Percentiles rank a stretch among this genome's conserved stretches.
Evolutionary conservation across 345 rosid species (phyloP).

Genomic region (Raphanus sativus): DNA sequence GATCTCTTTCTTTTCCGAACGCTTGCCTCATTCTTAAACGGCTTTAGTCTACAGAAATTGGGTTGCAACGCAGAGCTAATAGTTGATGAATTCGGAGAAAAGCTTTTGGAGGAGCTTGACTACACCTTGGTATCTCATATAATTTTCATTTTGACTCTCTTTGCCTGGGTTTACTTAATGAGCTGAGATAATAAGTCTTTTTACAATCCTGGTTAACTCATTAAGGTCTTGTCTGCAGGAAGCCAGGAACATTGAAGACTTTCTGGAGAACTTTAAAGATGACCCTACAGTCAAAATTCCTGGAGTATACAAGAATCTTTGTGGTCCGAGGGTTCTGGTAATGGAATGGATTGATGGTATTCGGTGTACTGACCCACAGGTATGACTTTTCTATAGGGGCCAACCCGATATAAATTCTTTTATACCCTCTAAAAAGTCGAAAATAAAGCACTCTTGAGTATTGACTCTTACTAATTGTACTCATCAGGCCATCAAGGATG

Average conservation of each 20-base stretch:
- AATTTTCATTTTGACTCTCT: slow-evolving; percentile 18
- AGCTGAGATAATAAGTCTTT: slow-evolving; percentile 8
- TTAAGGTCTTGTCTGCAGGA: slow-evolving; percentile 50
- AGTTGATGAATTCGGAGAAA: slow-evolving; percentile 97
- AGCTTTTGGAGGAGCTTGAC: slow-evolving; percentile 97
- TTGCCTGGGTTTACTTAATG: background rate
- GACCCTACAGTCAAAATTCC: slow-evolving; percentile 98
- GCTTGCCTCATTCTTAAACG: slow-evolving; percentile 91
- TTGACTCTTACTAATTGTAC: slow-evolving; percentile 21
- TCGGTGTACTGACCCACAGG: slow-evolving; percentile 97
- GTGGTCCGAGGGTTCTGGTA: slow-evolving; percentile 88
- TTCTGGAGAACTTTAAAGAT: slow-evolving; percentile 84
- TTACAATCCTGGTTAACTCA: slow-evolving; percentile 10
- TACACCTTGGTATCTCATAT: slow-evolving; percentile 75
- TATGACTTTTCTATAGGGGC: slow-evolving; percentile 33
- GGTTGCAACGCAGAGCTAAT: slow-evolving; percentile 97
- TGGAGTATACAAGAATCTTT: slow-evolving; percentile 73
- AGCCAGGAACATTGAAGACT: slow-evolving; percentile 95
- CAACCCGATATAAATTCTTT: slow-evolving; percentile 10
- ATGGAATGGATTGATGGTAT: slow-evolving; percentile 99
- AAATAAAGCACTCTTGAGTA: slow-evolving; percentile 13
- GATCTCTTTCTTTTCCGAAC: slow-evolving; percentile 96
- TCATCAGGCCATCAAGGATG: slow-evolving; percentile 88
- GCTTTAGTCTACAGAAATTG: slow-evolving; percentile 79
- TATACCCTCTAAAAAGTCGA: slow-evolving; percentile 20